A percentile compares a stretch with the other conserved stretches of the same genome.
These are phyloP conservation scores for Sordariomycetes sp. DNA, from an alignment of 2,329 filamentous ascomycete species.

Conservation along the genomic window DNA sequence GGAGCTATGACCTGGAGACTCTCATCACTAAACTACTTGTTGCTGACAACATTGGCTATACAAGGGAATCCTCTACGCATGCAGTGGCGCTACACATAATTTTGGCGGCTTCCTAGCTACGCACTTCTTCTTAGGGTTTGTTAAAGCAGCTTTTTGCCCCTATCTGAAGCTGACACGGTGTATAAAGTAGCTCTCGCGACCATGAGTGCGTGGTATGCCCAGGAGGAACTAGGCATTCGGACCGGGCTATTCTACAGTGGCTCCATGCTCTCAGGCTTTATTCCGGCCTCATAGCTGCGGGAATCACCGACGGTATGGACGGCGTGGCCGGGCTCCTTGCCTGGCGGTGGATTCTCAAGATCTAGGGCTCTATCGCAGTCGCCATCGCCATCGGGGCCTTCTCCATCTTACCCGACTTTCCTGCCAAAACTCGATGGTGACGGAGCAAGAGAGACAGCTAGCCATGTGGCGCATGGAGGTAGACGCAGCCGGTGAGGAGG, in stretches of 20 bases:
- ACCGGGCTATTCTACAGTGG: conserved; percentile 46
- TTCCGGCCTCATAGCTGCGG: conserved; percentile 43
- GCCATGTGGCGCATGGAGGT: conserved; percentile 37
- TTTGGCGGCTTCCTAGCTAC: conserved; percentile 40
- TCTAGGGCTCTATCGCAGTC: conserved; percentile 38
- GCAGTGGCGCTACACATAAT: conserved; percentile 13
- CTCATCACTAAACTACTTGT: neutral
- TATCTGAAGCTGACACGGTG: neutral
- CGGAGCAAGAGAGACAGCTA: conserved; percentile 40
- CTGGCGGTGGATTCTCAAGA: conserved; percentile 50
- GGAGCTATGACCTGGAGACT: neutral
- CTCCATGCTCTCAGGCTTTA: conserved; percentile 48
- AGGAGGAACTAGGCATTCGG: conserved; percentile 37
- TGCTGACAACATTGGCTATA: neutral
- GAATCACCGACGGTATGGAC: conserved; percentile 43
- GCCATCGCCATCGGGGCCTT: conserved; percentile 28
- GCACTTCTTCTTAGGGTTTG: conserved; percentile 47
- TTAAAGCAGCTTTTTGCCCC: conserved; percentile 52
- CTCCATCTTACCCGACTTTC: conserved; percentile 39
- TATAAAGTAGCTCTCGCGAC: conserved; percentile 32
- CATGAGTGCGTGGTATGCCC: conserved; percentile 54
- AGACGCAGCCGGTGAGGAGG: conserved; percentile 43
- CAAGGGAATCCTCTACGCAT: neutral
- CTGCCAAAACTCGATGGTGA: conserved; percentile 42
- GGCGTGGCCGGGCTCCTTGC: conserved; percentile 37